Conservation (phyloP, 495 filamentous ascomycete species). For the Xylaria acuta region DNA sequence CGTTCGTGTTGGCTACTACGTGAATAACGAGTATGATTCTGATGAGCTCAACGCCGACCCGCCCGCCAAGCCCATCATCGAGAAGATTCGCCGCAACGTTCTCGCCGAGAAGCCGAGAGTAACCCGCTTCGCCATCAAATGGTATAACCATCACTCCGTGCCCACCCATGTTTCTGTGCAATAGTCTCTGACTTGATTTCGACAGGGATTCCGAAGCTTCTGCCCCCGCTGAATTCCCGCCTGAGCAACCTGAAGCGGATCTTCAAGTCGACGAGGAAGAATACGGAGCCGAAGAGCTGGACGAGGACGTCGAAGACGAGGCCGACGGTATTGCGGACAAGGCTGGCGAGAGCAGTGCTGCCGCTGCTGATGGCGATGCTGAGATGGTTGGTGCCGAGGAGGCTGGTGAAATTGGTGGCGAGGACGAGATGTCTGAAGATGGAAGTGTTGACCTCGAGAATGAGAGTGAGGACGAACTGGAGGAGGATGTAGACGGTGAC, state of each 20-base stretch:
- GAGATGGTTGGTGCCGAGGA: conserved; percentile 82
- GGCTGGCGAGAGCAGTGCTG: conserved; percentile 49
- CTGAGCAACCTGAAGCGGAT: conserved; percentile 96
- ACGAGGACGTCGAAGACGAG: conserved; percentile 65
- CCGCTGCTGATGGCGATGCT: conserved; percentile 67
- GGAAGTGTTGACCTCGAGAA: conserved; percentile 96
- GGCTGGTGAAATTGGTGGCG: conserved; percentile 55
- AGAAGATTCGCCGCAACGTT: conserved; percentile 88
- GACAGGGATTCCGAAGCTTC: conserved; percentile 93
- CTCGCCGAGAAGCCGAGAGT: conserved; percentile 97
- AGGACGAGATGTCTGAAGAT: conserved; percentile 83
- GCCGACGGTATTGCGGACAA: conserved; percentile 52
- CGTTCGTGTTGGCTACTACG: conserved; percentile 97
- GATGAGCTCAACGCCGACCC: conserved; percentile 88
- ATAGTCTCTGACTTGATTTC: conserved; percentile 31
- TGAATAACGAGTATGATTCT: conserved; percentile 97
- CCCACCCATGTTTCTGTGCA: conserved; percentile 4
- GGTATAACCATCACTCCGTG: conserved; percentile 59
- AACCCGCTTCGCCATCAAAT: conserved; percentile 98
- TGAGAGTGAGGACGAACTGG: conserved; percentile 82
- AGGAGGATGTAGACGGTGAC: conserved; percentile 81
- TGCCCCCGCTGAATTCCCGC: conserved; percentile 93
- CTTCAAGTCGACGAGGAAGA: conserved; percentile 81
- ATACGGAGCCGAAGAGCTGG: conserved; percentile 87
- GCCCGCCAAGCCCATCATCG: conserved; percentile 87